Percentiles rank a stretch among this genome's conserved stretches.
Conservation (phyloP, 2,329 filamentous ascomycete genomes). For the Alternaria panax region DNA sequence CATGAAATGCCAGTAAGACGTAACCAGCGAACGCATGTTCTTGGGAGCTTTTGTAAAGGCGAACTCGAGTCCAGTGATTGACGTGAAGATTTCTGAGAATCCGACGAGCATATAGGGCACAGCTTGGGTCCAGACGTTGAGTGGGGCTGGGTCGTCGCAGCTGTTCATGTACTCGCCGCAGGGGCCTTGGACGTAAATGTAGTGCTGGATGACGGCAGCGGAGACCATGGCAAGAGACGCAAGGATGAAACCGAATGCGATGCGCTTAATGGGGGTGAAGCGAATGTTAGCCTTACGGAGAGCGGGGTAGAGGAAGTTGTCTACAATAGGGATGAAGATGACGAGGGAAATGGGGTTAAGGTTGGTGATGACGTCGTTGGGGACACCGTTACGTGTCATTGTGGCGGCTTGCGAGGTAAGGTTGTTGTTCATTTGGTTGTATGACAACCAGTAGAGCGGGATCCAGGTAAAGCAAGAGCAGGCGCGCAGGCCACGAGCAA, state of each 20-base stretch:
- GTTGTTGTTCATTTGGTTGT: conserved; percentile 64
- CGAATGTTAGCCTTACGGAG: conserved; percentile 57
- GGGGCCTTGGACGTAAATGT: conserved; percentile 68
- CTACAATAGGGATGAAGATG: conserved; percentile 63
- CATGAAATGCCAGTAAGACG: conserved; percentile 73
- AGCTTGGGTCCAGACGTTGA: conserved; percentile 69
- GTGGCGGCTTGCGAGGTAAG: conserved; percentile 64
- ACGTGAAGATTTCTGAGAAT: conserved; percentile 65
- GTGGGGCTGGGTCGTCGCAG: conserved; percentile 63
- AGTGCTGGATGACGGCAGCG: conserved; percentile 61
- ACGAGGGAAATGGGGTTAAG: conserved; percentile 62
- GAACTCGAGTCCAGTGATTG: conserved; percentile 73
- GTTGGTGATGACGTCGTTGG: conserved; percentile 65
- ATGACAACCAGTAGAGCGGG: conserved; percentile 55
- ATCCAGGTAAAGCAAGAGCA: conserved; percentile 63
- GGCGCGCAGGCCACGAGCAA: conserved; percentile 49
- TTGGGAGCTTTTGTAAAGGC: conserved; percentile 79
- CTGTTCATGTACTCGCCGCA: conserved; percentile 66
- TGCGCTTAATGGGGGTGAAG: conserved; percentile 63
- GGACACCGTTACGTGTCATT: conserved; percentile 60
- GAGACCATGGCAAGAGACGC: conserved; percentile 59
- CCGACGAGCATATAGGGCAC: conserved; percentile 61
- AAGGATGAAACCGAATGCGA: conserved; percentile 59
- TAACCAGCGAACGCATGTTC: conserved; percentile 82
- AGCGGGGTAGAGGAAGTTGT: conserved; percentile 60